Evolutionary conservation across 306 rosid species (phyloP), one percentile per base, ranked within the genome.

Genomic region (Trifolium repens): DNA sequence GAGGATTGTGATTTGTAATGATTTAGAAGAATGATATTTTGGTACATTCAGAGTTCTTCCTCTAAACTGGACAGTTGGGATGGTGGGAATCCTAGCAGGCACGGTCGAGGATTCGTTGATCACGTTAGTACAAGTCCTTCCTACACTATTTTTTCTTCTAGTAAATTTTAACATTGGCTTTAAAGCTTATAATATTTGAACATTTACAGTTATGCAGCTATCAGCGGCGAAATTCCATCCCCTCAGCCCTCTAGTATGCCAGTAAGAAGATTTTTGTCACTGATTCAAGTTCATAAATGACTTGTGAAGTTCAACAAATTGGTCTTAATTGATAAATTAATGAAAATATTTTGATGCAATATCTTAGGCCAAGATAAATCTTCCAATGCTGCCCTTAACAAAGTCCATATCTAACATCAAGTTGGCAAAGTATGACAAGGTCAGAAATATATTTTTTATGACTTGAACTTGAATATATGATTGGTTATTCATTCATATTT

Each of bases 41-140:
- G 35, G 72, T 67, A 4, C 53, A 73, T 83, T 64, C 86, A 94
- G 98, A 55, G 94, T 94, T 78, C 79, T 94, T 87, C 98, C 98
- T 67, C 80, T 94, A 69, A 91, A 91, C 79, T 94, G 97, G 97
- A 86, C 98, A 4, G 90, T 94, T 71, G 98, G 98, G 9, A 91
- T 86, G 96, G 85, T 94, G 22, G 97, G 98, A 79, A 78, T 94
- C 81, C 85, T 94, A 59, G 87, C 98, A 55, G 91, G 84, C 84
- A 90, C 89, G 16, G 82, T 89, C 15, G 96, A 88, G 78, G 98
- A 94, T 70, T 89, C 98, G 70, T 57, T 91, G 50, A 88, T 91
- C 66, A 82, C 85, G 98, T 94, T 57, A 82, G 97, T 87, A 66
- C 17, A 71, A 34, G 8, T 65, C 72, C 17, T 77, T 22, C 24